Evolutionary conservation across 1,284 basidiomycete genomes (phyloP).

Genomic region (Athelia sp.): DNA sequence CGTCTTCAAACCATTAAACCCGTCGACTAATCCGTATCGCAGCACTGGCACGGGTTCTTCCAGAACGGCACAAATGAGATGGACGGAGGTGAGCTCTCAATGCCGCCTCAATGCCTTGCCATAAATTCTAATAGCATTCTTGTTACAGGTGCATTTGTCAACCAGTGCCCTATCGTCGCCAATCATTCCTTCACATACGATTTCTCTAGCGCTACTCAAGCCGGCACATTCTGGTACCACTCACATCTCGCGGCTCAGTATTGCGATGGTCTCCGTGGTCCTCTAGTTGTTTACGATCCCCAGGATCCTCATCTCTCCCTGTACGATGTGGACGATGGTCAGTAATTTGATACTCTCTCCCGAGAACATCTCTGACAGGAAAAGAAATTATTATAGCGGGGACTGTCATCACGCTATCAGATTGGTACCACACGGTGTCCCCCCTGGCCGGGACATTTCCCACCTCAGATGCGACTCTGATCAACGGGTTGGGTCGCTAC

Average conservation of each 20-base stretch:
- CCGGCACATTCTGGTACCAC: slow-evolving; percentile 38
- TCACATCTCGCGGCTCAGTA: slow-evolving; percentile 21
- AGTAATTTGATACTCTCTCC: slow-evolving; percentile 40
- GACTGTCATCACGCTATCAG: slow-evolving; percentile 33
- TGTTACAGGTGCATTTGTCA: slow-evolving; percentile 13
- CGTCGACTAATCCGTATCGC: slow-evolving; percentile 5
- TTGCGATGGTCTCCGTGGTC: slow-evolving; percentile 17
- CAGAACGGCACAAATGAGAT: slow-evolving; percentile 23
- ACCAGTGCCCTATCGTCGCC: slow-evolving; percentile 44
- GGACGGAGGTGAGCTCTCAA: slow-evolving; percentile 23
- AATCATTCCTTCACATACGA: slow-evolving; percentile 34
- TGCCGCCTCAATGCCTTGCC: slow-evolving; percentile 16
- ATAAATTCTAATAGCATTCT: neutral
- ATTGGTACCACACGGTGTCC: slow-evolving; percentile 29
- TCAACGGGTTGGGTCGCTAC: slow-evolving; percentile 44
- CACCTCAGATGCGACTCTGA: slow-evolving; percentile 40
- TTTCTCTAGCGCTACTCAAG: slow-evolving; percentile 26
- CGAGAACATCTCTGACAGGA: slow-evolving; percentile 45
- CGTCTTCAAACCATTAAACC: neutral
- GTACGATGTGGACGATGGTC: slow-evolving; percentile 24
- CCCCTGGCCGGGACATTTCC: slow-evolving; percentile 16
- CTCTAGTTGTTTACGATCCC: slow-evolving; percentile 23
- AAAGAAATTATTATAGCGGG: slow-evolving; percentile 9
- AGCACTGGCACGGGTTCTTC: slow-evolving; percentile 34
- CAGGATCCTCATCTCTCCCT: slow-evolving; percentile 11